Evolutionary conservation across 2,329 filamentous ascomycete genomes (phyloP), one percentile per base, ranked within the genome.

Genomic region (Aspergillus calidoustus): DNA sequence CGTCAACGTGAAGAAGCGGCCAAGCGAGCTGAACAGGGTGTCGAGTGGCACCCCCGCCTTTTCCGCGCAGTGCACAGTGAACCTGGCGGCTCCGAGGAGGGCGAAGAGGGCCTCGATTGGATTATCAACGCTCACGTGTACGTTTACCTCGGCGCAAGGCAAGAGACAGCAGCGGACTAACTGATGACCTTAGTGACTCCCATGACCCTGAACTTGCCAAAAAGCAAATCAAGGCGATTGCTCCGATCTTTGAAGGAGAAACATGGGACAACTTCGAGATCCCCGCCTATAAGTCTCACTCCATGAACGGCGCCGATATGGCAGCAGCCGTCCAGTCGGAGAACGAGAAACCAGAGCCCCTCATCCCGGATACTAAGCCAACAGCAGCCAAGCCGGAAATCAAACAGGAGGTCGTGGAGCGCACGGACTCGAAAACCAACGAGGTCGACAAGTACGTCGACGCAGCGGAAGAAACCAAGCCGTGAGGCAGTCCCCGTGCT

Each of bases 91-190:
- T 74, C 84, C 4, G 91, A 95, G 65, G 89, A 94, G 74, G 91
- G 91, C 30, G 91, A 96, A 75, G 92, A 96, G 74, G 92, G 91
- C 67, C 81, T 99, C 31, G 95, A 98, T 77, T 99, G 92, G 92
- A 93, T 98, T 72, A 91, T 99, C 71, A 90, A 94, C 76, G 90
- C 93, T 1, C 83, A 89, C 59, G 86, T 99, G 93, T 96, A 79
- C 77, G 87, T 76, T 49, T 54, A 5, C 6, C 23, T 19, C 9
- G 19, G 11, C 11, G 22, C 15, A 28, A 8, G 23, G 13, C 6
- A 28, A 15, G 15, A 41, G 15, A 7, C 8, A 15, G n/a, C 15
- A 15, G 34, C 19, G 59, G 11, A 44, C 59, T 69, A 48, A 67
- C 49, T 13, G 43, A 5, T 54, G 7, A 50, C 47, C 48, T 44